Evolutionary conservation across 2,329 filamentous ascomycete species (phyloP).

Genomic region (Boeremia lycopersici): DNA sequence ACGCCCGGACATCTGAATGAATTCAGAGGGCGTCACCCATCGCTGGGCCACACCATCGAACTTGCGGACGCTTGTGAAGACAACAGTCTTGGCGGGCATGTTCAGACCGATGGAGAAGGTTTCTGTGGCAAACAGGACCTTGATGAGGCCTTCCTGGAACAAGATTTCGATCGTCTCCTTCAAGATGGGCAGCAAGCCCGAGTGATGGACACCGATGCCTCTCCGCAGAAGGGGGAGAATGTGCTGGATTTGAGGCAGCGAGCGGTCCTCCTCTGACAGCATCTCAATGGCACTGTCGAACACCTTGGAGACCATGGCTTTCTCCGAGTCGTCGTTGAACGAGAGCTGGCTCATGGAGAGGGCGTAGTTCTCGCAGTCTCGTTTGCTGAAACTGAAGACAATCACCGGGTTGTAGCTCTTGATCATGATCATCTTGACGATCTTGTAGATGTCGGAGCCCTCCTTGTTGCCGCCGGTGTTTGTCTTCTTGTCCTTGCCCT

Average conservation of each 20-base stretch:
- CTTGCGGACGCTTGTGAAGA: conserved; percentile 97
- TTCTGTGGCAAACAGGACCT: conserved; percentile 96
- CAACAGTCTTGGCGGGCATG: conserved; percentile 98
- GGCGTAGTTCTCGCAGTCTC: conserved; percentile 90
- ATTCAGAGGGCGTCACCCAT: conserved; percentile 92
- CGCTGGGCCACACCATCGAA: conserved; percentile 83
- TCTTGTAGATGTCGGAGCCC: conserved; percentile 89
- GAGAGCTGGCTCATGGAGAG: conserved; percentile 83
- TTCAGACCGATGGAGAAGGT: conserved; percentile 98
- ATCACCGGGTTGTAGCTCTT: conserved; percentile 98
- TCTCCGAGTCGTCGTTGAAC: conserved; percentile 97
- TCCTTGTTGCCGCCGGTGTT: conserved; percentile 77
- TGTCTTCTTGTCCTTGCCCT: conserved; percentile 87
- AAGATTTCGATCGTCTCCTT: conserved; percentile 99
- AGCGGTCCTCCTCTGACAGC: conserved; percentile 87
- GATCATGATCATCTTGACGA: conserved; percentile 98
- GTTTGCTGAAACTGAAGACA: conserved; percentile 99
- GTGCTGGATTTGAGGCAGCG: conserved; percentile 87
- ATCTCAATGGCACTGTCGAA: conserved; percentile 93
- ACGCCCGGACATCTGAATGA: conserved; percentile 98
- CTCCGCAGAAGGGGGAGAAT: conserved; percentile 86
- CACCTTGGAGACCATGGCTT: conserved; percentile 90
- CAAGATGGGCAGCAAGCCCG: conserved; percentile 88
- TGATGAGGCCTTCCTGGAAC: conserved; percentile 97
- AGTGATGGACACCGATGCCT: conserved; percentile 97